Percentiles rank a stretch among this genome's conserved stretches.
Evolutionary conservation across 2,329 filamentous ascomycete genomes (phyloP).

Genomic region (Leptographium wingfieldii): DNA sequence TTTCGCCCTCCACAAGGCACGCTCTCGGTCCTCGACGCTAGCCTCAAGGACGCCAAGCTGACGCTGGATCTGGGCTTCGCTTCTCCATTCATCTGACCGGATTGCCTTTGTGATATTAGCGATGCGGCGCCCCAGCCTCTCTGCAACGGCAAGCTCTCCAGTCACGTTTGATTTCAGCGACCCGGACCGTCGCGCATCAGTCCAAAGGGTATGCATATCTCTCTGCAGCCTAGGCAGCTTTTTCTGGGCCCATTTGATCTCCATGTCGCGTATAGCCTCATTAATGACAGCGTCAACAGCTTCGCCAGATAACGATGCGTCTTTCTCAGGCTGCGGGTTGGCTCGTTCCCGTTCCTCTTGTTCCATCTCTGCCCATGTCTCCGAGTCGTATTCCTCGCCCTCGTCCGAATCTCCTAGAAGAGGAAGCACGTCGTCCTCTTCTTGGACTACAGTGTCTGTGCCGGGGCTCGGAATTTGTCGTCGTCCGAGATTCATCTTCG

Average conservation of each 20-base stretch:
- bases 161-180: conserved; percentile 29
- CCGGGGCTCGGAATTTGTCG: not conserved
- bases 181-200: conserved; percentile 32
- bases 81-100: conserved; percentile 35
- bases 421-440: conserved; percentile 23
- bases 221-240: conserved; percentile 42
- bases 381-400: conserved; percentile 26
- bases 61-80: conserved; percentile 34
- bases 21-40: conserved; percentile 49
- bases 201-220: conserved; percentile 52
- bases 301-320: conserved; percentile 24
- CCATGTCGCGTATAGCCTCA: conserved; percentile 39
- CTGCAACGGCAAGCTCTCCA: conserved; percentile 27
- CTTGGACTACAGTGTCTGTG: not conserved
- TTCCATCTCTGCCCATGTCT: conserved; percentile 42
- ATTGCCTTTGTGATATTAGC: conserved; percentile 42
- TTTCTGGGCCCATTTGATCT: conserved; percentile 41
- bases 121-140: conserved; percentile 37
- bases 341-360: conserved; percentile 32
- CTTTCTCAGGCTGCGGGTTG: conserved; percentile 14
- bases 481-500: conserved; percentile 6
- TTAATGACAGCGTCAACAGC: conserved; percentile 42
- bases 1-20: conserved; percentile 34
- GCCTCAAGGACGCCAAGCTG: conserved; percentile 49
- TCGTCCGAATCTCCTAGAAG: conserved; percentile 30